phyloP scores from a whole-genome alignment of 306 rosid genomes.

The Spatholobus suberectus region DNA sequence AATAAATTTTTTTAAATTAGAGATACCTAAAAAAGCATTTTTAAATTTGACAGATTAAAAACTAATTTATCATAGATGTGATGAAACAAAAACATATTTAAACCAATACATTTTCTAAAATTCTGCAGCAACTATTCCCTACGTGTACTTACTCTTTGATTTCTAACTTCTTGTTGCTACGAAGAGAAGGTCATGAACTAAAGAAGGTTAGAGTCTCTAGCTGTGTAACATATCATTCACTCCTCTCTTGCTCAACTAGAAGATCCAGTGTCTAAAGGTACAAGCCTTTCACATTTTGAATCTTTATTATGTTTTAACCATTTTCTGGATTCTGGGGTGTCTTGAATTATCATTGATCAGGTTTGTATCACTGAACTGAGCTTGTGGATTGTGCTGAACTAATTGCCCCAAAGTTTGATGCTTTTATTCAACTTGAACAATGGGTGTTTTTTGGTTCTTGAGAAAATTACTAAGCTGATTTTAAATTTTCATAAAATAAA shows the following conservation, averaged over 20 bases:
- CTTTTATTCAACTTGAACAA: slow-evolving; percentile 38
- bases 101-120: too few relatives aligned
- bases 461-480: slow-evolving; percentile 18
- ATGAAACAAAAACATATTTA: too few relatives aligned
- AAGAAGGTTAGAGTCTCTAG: neutral
- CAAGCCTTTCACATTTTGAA: neutral
- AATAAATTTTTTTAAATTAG: too few relatives aligned
- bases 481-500: neutral
- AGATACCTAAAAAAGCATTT: too few relatives aligned
- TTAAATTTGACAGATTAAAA: too few relatives aligned
- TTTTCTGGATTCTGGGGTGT: neutral
- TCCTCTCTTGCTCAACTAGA: neutral
- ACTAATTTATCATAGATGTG: too few relatives aligned
- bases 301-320: neutral
- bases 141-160: neutral
- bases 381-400: neutral
- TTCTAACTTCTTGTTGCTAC: neutral
- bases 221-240: neutral
- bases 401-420: slow-evolving; percentile 1
- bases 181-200: neutral
- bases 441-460: slow-evolving; percentile 16
- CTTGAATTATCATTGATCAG: slow-evolving; percentile 5
- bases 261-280: neutral
- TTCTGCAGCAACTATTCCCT: neutral
- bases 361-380: slow-evolving; percentile 3